Base-by-base conservation (phyloP, 495 filamentous ascomycete genomes). In the Pseudotulostoma volvatum region DNA sequence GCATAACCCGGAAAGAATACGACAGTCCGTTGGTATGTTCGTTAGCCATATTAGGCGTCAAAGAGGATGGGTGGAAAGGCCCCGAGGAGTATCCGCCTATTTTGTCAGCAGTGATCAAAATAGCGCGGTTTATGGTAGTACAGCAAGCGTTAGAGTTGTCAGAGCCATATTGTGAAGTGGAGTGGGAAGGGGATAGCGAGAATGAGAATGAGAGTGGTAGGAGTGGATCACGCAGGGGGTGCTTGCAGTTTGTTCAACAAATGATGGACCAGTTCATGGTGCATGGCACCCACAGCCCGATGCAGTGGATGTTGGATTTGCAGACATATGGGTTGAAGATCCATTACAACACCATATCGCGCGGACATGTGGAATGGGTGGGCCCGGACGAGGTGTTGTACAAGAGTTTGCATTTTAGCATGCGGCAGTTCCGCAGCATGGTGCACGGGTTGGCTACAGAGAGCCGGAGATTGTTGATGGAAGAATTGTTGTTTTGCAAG, bases 291-390 rank as follows among this genome's bases (percentile, higher is more conserved):
- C 9, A 45, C 14, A 35, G 38, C 5, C 42, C 39, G 0, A 41
- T 51, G n/a, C 18, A 48, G 34, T 51, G 30, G 35, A 42, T 55
- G 13, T 44, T 57, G 3, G 34, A 56, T 45, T 50, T 49, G 36
- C 45, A 39, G 0, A 56, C 30, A 20, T 60, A 57, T 40, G 21
- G 51, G 13, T 39, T 55, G 13, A 55, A 55, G 45, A 48, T 59
- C 32, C 31, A 54, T 46, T 57, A 53, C 36, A 57, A 47, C 33
- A 57, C 33, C 3, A 51, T 18, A 1, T 7, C 13, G 9, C 16
- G 9, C 0, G 40, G 42, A 2, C 13, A 45, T 37, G 20, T 51
- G 0, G 14, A 1, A n/a, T 51, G 32, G 45, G 20, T 19, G 15
- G 36, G 42, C 9, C 1, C 28, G 1, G 23, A 47, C 13, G 14